Conservation (phyloP, 148 eudicot species). For the Salicornia ramosissima region DNA sequence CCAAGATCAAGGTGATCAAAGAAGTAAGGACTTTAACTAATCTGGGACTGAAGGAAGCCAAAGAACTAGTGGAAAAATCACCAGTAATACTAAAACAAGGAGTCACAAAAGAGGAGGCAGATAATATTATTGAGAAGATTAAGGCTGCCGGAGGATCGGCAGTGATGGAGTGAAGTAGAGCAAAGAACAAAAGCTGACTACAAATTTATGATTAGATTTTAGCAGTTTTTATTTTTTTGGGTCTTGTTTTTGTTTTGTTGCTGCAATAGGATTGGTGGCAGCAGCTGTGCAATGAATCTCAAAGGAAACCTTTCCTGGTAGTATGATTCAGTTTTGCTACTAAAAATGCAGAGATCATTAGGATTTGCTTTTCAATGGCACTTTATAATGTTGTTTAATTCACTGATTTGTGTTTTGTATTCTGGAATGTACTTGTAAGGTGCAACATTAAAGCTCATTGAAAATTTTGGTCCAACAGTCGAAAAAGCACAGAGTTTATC, state of each 20-base stretch:
- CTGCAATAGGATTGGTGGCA: neutral
- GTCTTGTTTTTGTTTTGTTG: too few relatives aligned
- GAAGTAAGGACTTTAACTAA: conserved; percentile 77
- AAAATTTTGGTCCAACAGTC: conserved; percentile 2
- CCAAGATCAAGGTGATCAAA: conserved; percentile 87
- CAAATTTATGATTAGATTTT: neutral
- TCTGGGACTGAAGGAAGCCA: conserved; percentile 85
- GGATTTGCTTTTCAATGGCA: neutral
- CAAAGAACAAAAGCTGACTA: neutral
- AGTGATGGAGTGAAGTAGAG: conserved; percentile 51
- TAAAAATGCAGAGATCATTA: conserved; percentile 8
- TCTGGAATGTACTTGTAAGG: neutral
- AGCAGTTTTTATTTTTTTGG: too few relatives aligned
- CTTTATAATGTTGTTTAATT: conserved; percentile 3
- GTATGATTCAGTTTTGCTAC: neutral
- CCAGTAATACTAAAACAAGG: conserved; percentile 76
- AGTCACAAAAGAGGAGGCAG: conserved; percentile 85
- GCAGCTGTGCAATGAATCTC: neutral
- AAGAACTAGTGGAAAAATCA: conserved; percentile 72
- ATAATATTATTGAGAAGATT: conserved; percentile 62
- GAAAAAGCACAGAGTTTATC: neutral
- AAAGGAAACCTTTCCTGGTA: neutral
- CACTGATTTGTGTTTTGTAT: neutral
- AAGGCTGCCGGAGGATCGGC: conserved; percentile 83
- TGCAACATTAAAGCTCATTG: conserved; percentile 1